A percentile compares a stretch with the other conserved stretches of the same genome.
Conservation (phyloP, 129 eudicot species). For the Tagetes patula region DNA sequence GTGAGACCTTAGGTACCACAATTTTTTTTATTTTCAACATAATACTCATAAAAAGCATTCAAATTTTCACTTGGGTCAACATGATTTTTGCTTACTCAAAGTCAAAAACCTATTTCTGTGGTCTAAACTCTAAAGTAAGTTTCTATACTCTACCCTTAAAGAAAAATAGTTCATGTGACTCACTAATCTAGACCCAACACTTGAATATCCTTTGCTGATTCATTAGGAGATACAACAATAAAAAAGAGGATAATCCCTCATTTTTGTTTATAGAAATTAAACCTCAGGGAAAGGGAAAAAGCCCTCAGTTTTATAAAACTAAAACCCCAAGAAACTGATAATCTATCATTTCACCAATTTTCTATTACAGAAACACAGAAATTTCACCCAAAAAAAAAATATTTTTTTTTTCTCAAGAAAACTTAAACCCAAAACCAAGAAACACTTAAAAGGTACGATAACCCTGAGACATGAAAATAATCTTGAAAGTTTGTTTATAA, state of each 20-base stretch:
- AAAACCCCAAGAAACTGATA: not conserved
- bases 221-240: slow-evolving; percentile 13
- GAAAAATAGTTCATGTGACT: slow-evolving; percentile 1
- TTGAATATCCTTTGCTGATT: slow-evolving; percentile 11
- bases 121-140: not conserved
- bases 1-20: slow-evolving; percentile 16
- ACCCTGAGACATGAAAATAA: not conserved
- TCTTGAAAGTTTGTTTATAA: not conserved
- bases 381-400: not conserved
- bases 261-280: not conserved
- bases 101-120: not conserved
- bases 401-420: not conserved
- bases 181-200: slow-evolving; percentile 15
- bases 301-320: not conserved
- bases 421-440: not conserved
- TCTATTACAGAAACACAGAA: not conserved
- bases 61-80: not conserved
- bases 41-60: not conserved
- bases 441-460: not conserved
- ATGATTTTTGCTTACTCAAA: slow-evolving; percentile 2
- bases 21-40: slow-evolving; percentile 19
- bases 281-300: not conserved
- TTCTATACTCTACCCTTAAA: slow-evolving; percentile 6
- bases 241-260: not conserved
- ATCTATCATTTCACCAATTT: not conserved